These are phyloP conservation scores for Naegleria fowleri DNA, from an alignment of 208 protist genomes.

Conservation along the genomic window DNA sequence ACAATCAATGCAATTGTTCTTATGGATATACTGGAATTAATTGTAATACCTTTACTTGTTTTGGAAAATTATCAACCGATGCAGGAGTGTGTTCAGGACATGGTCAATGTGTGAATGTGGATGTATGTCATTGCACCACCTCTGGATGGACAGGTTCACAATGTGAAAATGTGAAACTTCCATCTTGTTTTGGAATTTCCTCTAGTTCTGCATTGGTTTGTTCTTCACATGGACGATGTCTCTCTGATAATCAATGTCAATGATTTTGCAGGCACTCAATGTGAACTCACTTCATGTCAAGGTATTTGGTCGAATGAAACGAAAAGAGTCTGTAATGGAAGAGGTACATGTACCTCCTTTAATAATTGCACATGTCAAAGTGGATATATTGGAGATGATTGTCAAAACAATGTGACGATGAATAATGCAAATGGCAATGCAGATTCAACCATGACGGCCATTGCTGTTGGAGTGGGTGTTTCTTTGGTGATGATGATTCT, in stretches of 20 bases:
- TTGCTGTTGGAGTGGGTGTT: too few relatives aligned
- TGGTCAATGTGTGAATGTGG: neutral
- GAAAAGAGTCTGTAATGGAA: too few relatives aligned
- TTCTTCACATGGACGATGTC: neutral
- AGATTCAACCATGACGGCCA: too few relatives aligned
- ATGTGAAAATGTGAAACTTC: neutral
- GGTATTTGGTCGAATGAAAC: too few relatives aligned
- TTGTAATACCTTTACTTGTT: neutral
- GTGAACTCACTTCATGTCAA: neutral
- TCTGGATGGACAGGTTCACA: neutral
- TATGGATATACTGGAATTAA: neutral
- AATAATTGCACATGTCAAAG: too few relatives aligned
- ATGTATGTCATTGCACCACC: neutral
- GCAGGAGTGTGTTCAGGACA: neutral
- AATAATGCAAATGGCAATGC: too few relatives aligned
- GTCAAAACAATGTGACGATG: too few relatives aligned
- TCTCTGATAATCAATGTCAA: neutral
- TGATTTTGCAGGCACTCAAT: neutral
- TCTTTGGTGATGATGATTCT: too few relatives aligned
- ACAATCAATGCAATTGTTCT: neutral
- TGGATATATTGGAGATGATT: too few relatives aligned
- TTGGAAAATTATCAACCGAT: neutral
- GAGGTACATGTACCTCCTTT: too few relatives aligned
- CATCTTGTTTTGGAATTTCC: neutral
- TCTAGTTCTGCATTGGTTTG: neutral